Conservation (phyloP, 805 yeast genomes). For the Pichia rugopelliculosa region DNA sequence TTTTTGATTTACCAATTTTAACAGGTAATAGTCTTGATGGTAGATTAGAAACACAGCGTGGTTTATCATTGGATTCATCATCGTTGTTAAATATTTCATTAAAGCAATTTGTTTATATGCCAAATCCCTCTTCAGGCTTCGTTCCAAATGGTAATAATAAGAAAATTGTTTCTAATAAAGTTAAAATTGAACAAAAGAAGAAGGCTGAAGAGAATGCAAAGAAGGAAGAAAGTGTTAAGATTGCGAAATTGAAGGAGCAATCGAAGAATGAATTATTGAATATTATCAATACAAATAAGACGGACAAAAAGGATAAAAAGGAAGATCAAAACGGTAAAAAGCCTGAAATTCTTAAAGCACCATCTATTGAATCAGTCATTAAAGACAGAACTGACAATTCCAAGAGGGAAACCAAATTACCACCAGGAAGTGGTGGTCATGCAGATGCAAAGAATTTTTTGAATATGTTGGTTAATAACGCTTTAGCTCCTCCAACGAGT, state of each 20-base stretch:
- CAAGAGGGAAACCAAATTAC: neutral
- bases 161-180: slow-evolving; percentile 16
- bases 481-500: neutral
- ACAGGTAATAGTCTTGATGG: slow-evolving; percentile 83
- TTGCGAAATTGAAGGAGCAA: slow-evolving; percentile 4
- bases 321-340: neutral
- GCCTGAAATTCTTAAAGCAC: neutral
- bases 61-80: slow-evolving; percentile 74
- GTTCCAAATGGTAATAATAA: slow-evolving; percentile 5
- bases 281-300: slow-evolving; percentile 32
- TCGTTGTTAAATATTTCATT: slow-evolving; percentile 70
- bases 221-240: neutral
- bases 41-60: slow-evolving; percentile 69
- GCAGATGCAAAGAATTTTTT: slow-evolving; percentile 23
- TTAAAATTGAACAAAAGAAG: slow-evolving; percentile 5
- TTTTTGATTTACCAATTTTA: slow-evolving; percentile 77
- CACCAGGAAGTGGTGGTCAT: neutral
- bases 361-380: neutral
- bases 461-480: slow-evolving; percentile 14
- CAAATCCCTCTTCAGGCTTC: slow-evolving; percentile 29
- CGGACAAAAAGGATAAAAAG: slow-evolving; percentile 7
- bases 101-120: slow-evolving; percentile 69
- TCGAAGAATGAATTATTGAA: slow-evolving; percentile 33
- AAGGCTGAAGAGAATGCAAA: slow-evolving; percentile 3
- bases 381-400: neutral